phyloP scores from a whole-genome alignment of 805 yeast genomes.

The Candida broadrunensis region DNA sequence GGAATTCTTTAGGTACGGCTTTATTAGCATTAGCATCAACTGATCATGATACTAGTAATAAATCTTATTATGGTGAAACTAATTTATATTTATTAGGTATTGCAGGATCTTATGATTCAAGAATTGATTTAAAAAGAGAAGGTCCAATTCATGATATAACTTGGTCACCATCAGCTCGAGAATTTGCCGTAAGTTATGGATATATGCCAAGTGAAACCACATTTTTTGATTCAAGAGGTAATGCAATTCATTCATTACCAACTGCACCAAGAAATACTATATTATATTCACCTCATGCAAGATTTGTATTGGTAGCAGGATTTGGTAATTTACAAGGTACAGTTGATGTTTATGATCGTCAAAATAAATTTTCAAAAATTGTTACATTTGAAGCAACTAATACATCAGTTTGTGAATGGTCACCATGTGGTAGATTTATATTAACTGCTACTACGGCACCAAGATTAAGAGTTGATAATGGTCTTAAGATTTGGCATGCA shows the following conservation, averaged over 20 bases:
- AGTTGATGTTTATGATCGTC: conserved; percentile 92
- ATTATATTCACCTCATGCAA: conserved; percentile 90
- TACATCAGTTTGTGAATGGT: conserved; percentile 96
- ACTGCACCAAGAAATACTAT: conserved; percentile 88
- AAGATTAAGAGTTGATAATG: conserved; percentile 93
- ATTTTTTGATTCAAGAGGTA: conserved; percentile 92
- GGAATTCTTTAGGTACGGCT: conserved; percentile 96
- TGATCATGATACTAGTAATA: conserved; percentile 90
- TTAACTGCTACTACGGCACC: conserved; percentile 97
- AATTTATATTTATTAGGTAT: conserved; percentile 87
- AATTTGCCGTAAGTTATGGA: conserved; percentile 96
- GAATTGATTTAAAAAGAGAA: conserved; percentile 83
- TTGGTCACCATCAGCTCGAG: conserved; percentile 96
- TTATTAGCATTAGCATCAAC: conserved; percentile 90
- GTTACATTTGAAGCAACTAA: conserved; percentile 86
- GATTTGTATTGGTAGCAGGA: conserved; percentile 89
- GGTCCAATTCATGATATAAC: conserved; percentile 98
- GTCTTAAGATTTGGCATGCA: conserved; percentile 90
- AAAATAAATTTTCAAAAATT: conserved; percentile 75
- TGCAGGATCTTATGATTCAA: conserved; percentile 86
- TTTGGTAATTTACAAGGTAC: conserved; percentile 97
- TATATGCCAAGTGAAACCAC: conserved; percentile 97
- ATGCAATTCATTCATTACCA: conserved; percentile 76
- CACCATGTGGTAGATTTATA: conserved; percentile 92
- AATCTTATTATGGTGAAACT: conserved; percentile 96